phyloP scores from a whole-genome alignment of 345 rosid genomes.

The Euphorbia peplus region DNA sequence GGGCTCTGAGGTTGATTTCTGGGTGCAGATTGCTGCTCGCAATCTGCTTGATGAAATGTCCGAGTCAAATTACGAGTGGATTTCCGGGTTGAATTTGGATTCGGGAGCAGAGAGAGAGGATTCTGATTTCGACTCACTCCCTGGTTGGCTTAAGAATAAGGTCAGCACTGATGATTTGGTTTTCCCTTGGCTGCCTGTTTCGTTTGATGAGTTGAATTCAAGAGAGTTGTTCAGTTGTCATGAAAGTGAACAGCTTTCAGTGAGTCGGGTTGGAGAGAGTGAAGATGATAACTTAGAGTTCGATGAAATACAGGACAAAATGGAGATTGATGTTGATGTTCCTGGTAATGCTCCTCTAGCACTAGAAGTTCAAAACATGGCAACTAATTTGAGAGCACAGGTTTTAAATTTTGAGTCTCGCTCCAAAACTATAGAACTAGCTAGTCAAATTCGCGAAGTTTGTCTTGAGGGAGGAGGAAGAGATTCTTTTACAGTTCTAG shows the following conservation, averaged over 20 bases:
- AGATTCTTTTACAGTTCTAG: slow-evolving; percentile 42
- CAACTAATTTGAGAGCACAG: slow-evolving; percentile 35
- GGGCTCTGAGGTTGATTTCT: slow-evolving; percentile 40
- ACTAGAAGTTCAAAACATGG: slow-evolving; percentile 38
- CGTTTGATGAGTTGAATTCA: slow-evolving; percentile 30
- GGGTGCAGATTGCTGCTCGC: slow-evolving; percentile 62
- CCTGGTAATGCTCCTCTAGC: slow-evolving; percentile 25
- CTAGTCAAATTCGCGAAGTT: slow-evolving; percentile 45
- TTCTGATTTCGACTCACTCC: slow-evolving; percentile 48
- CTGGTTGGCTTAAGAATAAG: slow-evolving; percentile 49
- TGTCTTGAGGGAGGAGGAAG: slow-evolving; percentile 41
- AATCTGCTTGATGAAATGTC: slow-evolving; percentile 63
- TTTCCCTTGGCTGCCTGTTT: slow-evolving; percentile 71
- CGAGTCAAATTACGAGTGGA: slow-evolving; percentile 35
- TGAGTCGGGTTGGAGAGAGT: slow-evolving; percentile 34
- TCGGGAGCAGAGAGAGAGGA: slow-evolving; percentile 30
- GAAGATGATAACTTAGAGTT: slow-evolving; percentile 25
- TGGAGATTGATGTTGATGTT: slow-evolving; percentile 30
- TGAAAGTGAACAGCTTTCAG: slow-evolving; percentile 25
- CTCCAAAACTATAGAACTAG: slow-evolving; percentile 39
- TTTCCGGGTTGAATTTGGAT: slow-evolving; percentile 41
- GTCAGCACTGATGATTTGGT: slow-evolving; percentile 21
- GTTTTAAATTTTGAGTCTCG: slow-evolving; percentile 44
- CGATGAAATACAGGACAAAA: slow-evolving; percentile 27
- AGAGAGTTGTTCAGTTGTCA: slow-evolving; percentile 27